Conservation (phyloP, 305 asterid genomes). For the Vinca major region DNA sequence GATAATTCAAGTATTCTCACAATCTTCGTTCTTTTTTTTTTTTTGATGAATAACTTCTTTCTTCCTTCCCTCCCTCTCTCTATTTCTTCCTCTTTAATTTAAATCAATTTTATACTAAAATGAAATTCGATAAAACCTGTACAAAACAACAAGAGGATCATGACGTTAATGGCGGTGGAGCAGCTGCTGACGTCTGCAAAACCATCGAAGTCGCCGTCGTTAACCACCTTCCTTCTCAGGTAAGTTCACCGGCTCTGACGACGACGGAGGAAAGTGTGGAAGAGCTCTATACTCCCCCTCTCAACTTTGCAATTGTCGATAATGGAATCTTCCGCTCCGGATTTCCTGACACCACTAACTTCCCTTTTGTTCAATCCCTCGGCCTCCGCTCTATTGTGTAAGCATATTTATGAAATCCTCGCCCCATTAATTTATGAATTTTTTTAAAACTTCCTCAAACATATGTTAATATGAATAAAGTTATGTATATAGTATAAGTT, state of each 20-base stretch:
- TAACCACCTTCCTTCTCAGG: slow-evolving; percentile 7
- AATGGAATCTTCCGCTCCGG: slow-evolving; percentile 61
- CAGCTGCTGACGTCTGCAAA: slow-evolving; percentile 18
- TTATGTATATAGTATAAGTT: too few relatives aligned
- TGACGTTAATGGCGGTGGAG: not conserved
- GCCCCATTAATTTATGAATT: not conserved
- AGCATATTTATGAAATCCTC: not conserved
- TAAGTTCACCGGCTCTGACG: slow-evolving; percentile 12
- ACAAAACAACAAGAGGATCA: not conserved
- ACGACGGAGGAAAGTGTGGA: slow-evolving; percentile 20
- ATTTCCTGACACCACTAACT: slow-evolving; percentile 55
- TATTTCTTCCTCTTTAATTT: too few relatives aligned
- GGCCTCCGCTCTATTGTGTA: slow-evolving; percentile 66
- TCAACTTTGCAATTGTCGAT: slow-evolving; percentile 65
- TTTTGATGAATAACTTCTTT: too few relatives aligned
- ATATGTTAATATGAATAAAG: too few relatives aligned
- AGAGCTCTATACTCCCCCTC: slow-evolving; percentile 49
- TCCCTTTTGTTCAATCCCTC: slow-evolving; percentile 54
- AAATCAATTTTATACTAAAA: not conserved
- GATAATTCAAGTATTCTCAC: too few relatives aligned
- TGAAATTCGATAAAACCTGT: slow-evolving; percentile 15
- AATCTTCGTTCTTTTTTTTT: not conserved
- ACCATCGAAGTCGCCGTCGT: slow-evolving; percentile 21
- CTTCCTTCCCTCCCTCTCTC: too few relatives aligned
- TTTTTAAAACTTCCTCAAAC: too few relatives aligned